Evolutionary conservation across 2,329 filamentous ascomycete species (phyloP).

Genomic region (Fusarium nygamai): DNA sequence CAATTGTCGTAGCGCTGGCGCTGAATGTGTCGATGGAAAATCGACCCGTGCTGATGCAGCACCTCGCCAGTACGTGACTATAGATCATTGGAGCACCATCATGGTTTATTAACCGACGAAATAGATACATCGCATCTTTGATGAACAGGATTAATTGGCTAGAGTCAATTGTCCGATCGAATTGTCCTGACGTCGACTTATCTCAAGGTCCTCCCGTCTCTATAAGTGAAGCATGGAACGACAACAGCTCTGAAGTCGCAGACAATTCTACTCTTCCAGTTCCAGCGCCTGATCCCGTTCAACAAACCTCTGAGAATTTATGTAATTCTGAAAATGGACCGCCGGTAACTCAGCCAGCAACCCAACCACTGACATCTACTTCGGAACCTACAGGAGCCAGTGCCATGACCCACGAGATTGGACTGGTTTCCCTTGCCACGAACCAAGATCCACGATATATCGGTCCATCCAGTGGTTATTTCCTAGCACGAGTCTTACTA

Average conservation of each 20-base stretch:
- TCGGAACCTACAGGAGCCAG: conserved; percentile 32
- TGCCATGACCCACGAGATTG: conserved; percentile 60
- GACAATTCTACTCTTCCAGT: not conserved
- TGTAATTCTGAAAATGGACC: not conserved
- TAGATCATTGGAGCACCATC: not conserved
- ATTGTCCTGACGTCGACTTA: conserved; percentile 56
- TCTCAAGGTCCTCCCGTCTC: conserved; percentile 30
- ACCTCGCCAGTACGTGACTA: conserved; percentile 51
- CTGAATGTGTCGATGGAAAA: conserved; percentile 56
- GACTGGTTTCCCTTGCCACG: conserved; percentile 59
- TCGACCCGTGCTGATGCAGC: conserved; percentile 52
- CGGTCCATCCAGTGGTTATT: conserved; percentile 65
- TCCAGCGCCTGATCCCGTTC: not conserved
- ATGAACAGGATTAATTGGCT: conserved; percentile 57
- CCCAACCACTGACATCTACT: not conserved
- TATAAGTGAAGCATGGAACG: conserved; percentile 24
- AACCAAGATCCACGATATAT: conserved; percentile 62
- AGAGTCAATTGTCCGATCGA: conserved; percentile 54
- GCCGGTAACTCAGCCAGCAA: fast-evolving
- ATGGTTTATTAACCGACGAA: not conserved
- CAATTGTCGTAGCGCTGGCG: conserved; percentile 55
- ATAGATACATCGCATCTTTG: conserved; percentile 48
- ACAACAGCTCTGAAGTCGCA: conserved; percentile 1
- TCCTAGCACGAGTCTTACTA: conserved; percentile 61
- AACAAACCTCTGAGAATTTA: not conserved